Evolutionary conservation across 306 rosid species (phyloP).

Genomic region (Albizia julibrissin): DNA sequence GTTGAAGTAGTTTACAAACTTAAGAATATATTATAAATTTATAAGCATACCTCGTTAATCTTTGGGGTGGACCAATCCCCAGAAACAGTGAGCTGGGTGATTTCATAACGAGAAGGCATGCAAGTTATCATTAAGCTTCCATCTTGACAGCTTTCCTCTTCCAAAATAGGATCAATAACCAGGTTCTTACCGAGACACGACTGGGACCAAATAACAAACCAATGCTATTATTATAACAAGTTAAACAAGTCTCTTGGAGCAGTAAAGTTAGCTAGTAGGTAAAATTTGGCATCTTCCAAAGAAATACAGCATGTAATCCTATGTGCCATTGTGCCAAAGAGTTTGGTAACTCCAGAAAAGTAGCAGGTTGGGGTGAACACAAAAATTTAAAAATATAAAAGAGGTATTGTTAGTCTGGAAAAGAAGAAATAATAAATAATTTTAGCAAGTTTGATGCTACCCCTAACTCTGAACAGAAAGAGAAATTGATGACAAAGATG

Average conservation of each 20-base stretch:
- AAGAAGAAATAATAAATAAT: slow-evolving; percentile 17
- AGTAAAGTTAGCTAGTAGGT: slow-evolving; percentile 15
- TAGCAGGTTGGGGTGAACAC: not conserved
- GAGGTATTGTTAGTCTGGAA: not conserved
- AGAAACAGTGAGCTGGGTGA: slow-evolving; percentile 85
- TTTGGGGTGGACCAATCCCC: slow-evolving; percentile 91
- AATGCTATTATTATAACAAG: slow-evolving; percentile 20
- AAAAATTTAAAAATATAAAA: not conserved
- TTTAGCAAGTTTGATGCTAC: not conserved
- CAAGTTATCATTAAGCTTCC: slow-evolving; percentile 85
- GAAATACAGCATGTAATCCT: not conserved
- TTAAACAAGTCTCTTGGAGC: slow-evolving; percentile 9
- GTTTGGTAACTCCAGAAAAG: slow-evolving; percentile 5
- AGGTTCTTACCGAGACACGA: slow-evolving; percentile 82
- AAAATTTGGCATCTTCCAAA: slow-evolving; percentile 17
- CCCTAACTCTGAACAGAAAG: not conserved
- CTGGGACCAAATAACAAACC: slow-evolving; percentile 44
- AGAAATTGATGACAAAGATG: not conserved
- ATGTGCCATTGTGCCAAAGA: not conserved
- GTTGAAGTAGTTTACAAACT: not conserved
- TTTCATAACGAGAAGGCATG: slow-evolving; percentile 93
- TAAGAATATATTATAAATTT: not conserved
- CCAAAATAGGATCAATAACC: slow-evolving; percentile 76
- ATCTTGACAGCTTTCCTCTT: slow-evolving; percentile 94
- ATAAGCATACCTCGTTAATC: slow-evolving; percentile 44